These are phyloP conservation scores for Coffea canephora DNA, from an alignment of 257 asterid species.

Conservation along the genomic window DNA sequence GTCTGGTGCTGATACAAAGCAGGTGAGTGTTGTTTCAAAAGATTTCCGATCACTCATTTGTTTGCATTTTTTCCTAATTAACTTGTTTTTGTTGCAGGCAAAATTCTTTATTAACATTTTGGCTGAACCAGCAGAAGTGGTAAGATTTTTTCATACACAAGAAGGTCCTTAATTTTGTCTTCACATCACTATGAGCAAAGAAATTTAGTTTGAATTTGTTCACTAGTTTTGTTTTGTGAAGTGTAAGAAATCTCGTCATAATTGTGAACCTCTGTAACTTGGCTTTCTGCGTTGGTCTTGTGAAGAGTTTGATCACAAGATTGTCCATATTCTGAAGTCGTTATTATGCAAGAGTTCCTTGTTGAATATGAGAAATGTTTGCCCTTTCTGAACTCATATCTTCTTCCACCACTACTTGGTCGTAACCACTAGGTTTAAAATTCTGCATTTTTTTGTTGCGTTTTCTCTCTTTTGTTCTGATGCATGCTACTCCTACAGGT, in stretches of 20 bases:
- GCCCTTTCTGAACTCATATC: not conserved
- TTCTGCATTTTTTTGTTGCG: not conserved
- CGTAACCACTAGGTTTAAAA: not conserved
- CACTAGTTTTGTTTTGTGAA: no score
- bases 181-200: not conserved
- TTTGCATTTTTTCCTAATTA: not conserved
- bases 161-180: not conserved
- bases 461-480: not conserved
- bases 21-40: constrained; percentile 37
- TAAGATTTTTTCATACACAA: constrained; percentile 21
- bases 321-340: not conserved
- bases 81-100: constrained; percentile 54
- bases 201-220: not conserved
- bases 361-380: not conserved
- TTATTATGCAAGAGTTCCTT: not conserved
- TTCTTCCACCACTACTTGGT: not conserved
- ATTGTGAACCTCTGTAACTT: not conserved
- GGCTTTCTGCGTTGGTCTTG: not conserved
- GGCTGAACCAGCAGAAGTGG: constrained; percentile 97
- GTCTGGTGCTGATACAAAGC: constrained; percentile 94
- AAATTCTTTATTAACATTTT: constrained; percentile 91
- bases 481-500: constrained; percentile 45
- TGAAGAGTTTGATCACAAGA: not conserved
- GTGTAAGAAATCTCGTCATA: not conserved
- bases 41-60: constrained; percentile 1